Conservation (phyloP, 768 basidiomycete genomes). For the Rossbeevera mucosa region DNA sequence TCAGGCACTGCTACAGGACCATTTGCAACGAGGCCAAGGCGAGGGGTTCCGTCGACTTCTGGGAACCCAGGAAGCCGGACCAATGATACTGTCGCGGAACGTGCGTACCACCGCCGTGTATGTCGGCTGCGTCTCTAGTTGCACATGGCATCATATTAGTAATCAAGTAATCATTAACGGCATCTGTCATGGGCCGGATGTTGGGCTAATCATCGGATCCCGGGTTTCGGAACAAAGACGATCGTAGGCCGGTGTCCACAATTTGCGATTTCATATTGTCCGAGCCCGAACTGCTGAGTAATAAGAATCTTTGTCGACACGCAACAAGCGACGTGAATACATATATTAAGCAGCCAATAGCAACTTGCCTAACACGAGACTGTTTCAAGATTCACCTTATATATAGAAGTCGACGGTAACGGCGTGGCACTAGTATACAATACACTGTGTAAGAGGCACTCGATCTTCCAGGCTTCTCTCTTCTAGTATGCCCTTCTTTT, state of each 20-base stretch:
- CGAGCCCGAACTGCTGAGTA: neutral
- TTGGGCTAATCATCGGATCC: too few relatives aligned
- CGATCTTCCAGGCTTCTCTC: neutral
- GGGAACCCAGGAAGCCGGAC: neutral
- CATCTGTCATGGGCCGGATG: neutral
- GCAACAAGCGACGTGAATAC: neutral
- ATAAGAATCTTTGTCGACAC: neutral
- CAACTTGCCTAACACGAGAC: too few relatives aligned
- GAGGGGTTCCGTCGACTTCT: conserved; percentile 14
- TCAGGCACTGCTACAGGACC: conserved; percentile 8
- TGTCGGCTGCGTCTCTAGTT: neutral
- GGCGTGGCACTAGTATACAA: conserved; percentile 25
- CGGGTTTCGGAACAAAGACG: neutral
- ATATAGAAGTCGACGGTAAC: neutral
- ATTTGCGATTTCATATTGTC: neutral
- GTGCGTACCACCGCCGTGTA: neutral
- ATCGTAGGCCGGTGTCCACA: neutral
- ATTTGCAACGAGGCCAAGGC: conserved; percentile 20
- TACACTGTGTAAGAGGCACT: neutral
- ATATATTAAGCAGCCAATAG: too few relatives aligned
- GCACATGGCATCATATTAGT: neutral
- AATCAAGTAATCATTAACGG: neutral
- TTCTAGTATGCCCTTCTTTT: conserved; percentile 16
- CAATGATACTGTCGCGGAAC: neutral
- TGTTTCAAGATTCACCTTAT: neutral